Evolutionary conservation across 106 monocot species (phyloP).

Genomic region (Acorus gramineus): DNA sequence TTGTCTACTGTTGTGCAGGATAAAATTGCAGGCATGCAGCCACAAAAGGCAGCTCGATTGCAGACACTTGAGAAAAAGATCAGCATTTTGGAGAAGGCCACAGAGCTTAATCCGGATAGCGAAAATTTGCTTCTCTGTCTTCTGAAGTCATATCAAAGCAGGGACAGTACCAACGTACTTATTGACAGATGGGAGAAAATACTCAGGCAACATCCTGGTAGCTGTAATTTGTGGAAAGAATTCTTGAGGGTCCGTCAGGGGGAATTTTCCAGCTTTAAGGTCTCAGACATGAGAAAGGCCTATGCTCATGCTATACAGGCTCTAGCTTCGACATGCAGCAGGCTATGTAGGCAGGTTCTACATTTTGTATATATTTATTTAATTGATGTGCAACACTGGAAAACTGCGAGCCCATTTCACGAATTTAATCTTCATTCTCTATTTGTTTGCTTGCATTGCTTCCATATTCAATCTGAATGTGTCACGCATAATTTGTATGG

Average conservation of each 20-base stretch:
- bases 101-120: conserved; percentile 79
- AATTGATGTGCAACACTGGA: too few relatives aligned
- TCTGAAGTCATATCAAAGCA: conserved; percentile 58
- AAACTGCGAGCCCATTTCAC: too few relatives aligned
- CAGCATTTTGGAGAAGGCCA: conserved; percentile 86
- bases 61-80: conserved; percentile 95
- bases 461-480: too few relatives aligned
- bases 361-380: conserved; percentile 10
- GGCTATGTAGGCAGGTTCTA: conserved; percentile 83
- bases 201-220: conserved; percentile 59
- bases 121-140: conserved; percentile 72
- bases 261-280: conserved; percentile 86
- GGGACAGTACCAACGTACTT: conserved; percentile 50
- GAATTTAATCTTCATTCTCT: too few relatives aligned
- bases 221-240: conserved; percentile 78
- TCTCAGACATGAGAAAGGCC: conserved; percentile 62
- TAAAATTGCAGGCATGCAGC: conserved; percentile 68
- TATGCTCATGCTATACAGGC: conserved; percentile 83
- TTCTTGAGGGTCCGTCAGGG: conserved; percentile 63
- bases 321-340: conserved; percentile 70
- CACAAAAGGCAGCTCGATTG: conserved; percentile 75
- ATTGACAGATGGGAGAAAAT: conserved; percentile 72
- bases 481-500: too few relatives aligned
- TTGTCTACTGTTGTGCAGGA: conserved; percentile 28
- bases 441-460: too few relatives aligned